A percentile compares a stretch with the other conserved stretches of the same genome.
Conservation (phyloP, 139 green algal species). For the Marvania coccoides region DNA sequence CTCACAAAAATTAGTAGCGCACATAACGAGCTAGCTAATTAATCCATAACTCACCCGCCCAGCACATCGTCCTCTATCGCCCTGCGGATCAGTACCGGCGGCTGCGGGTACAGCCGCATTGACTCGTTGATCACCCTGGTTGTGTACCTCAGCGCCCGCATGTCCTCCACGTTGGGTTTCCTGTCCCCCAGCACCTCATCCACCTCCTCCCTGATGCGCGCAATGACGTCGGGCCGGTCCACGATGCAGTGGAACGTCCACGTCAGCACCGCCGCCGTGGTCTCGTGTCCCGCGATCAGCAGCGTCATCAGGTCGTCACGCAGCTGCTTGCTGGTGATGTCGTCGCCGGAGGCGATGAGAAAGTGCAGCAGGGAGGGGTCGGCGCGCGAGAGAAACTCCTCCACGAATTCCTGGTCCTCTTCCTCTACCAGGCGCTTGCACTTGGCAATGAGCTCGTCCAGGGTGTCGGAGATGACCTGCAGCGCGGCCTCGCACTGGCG, state of each 20-base stretch:
- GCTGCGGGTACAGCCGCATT: conserved; percentile 94
- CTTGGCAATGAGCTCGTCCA: conserved; percentile 81
- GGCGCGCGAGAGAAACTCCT: conserved; percentile 85
- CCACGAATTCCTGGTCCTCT: conserved; percentile 82
- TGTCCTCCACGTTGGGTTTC: conserved; percentile 56
- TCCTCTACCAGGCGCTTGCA: conserved; percentile 80
- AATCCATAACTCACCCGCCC: conserved; percentile 29
- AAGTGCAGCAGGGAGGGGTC: conserved; percentile 96
- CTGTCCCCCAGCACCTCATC: conserved; percentile 63
- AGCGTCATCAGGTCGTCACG: conserved; percentile 97
- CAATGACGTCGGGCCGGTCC: conserved; percentile 54
- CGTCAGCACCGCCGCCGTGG: conserved; percentile 90
- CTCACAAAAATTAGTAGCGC: not conserved
- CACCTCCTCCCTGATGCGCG: conserved; percentile 50
- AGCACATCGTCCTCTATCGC: conserved; percentile 49
- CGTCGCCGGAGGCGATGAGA: conserved; percentile 75
- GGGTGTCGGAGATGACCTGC: conserved; percentile 61
- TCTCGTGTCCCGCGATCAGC: conserved; percentile 96
- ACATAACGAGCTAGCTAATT: not conserved
- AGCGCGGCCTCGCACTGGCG: conserved; percentile 55
- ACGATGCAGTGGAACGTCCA: conserved; percentile 85
- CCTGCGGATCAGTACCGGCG: conserved; percentile 87
- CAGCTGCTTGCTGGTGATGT: conserved; percentile 93
- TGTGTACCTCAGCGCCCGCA: conserved; percentile 54
- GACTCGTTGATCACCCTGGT: conserved; percentile 77